Evolutionary conservation across 139 green algal species (phyloP), one percentile per base, ranked within the genome.

Genomic region (Mychonastes homosphaera): DNA sequence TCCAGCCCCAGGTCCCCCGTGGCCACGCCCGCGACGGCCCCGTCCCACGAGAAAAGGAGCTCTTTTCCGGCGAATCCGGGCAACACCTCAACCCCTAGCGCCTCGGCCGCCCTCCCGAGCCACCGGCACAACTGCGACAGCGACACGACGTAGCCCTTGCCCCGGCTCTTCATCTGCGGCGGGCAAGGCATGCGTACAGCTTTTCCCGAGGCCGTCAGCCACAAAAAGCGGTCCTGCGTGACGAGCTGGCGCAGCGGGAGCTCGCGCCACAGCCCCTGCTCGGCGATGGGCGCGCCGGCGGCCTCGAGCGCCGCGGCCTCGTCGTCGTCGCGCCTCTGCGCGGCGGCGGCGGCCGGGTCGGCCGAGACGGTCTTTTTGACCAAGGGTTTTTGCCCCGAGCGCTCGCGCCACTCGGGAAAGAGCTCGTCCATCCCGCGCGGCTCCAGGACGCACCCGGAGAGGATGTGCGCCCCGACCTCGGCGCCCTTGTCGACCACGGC

Each of bases 381-480:
- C n/a, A n/a, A n/a, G n/a, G n/a, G n/a, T n/a, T n/a, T n/a, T n/a
- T n/a, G n/a, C n/a, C n/a, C 44, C 19, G 44, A 10, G 7, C 15
- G 12, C 1, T 82, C 64, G 41, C 77, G 80, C 86, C 88, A 95
- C 26, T 76, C 70, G 0, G 87, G 86, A 8, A 96, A 55, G 52
- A 97, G 79, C 65, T 96, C 89, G 47, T 93, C 72, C 40, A 97
- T 56, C 0, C 86, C 81, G 2, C 63, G 48, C 2, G 90, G 70
- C 65, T 97, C 83, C 46, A 97, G 70, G 19, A 96, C 86, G 65
- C 88, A 89, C 39, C 90, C 89, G 15, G 77, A 90, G 41, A 96
- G 58, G 38, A 86, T 88, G 71, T 97, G 89, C 0, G 85, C 61
- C 26, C 88, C 81, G 19, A 48, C 41, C 41, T 48, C 41, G 6